Evolutionary conservation across 805 yeast species (phyloP), one percentile per base, ranked within the genome.

Genomic region (Saccharomycopsis lassenensis): DNA sequence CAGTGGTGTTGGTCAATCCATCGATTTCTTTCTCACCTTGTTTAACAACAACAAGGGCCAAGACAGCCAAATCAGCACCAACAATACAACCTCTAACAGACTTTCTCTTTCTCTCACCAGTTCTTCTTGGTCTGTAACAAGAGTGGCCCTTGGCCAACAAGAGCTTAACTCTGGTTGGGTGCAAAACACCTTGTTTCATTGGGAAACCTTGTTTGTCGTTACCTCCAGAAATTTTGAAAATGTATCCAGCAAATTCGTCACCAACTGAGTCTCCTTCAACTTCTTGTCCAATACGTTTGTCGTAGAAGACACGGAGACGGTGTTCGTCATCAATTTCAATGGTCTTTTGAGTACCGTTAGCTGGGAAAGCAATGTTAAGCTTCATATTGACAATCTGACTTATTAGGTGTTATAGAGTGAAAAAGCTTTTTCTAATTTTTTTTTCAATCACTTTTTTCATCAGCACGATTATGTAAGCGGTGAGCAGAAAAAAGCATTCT

Each of bases 201-300:
- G 98, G 97, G 95, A 91, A 91, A 75, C 98, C 98, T 77, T 91
- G 98, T 75, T 91, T 91, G 76, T 91, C 98, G 82, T 91, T 91
- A 80, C 98, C 98, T 65, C 98, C 98, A 58, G 96, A 71, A 68
- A 91, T 87, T 77, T 81, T 93, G 83, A 91, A 87, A 63, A 85
- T 68, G 86, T 91, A 91, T 62, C 98, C 98, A 71, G 86, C 89
- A 89, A 89, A 85, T 74, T 93, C 98, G 61, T 91, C 97, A 62
- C 94, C 94, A 58, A 91, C 82, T 51, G 85, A 68, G 69, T 91
- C 98, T 70, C 97, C 98, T 63, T 86, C 95, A 63, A 91, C 94
- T 73, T 91, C 98, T 73, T 86, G 96, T 62, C 98, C 98, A 79
- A 91, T 84, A 70, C 97, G 86, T 81, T 91, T 91, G 67, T 91